A percentile compares a stretch with the other conserved stretches of the same genome.
These are phyloP conservation scores for Apiotrichum veenhuisii DNA, from an alignment of 1,284 basidiomycete genomes.

Conservation along the genomic window DNA sequence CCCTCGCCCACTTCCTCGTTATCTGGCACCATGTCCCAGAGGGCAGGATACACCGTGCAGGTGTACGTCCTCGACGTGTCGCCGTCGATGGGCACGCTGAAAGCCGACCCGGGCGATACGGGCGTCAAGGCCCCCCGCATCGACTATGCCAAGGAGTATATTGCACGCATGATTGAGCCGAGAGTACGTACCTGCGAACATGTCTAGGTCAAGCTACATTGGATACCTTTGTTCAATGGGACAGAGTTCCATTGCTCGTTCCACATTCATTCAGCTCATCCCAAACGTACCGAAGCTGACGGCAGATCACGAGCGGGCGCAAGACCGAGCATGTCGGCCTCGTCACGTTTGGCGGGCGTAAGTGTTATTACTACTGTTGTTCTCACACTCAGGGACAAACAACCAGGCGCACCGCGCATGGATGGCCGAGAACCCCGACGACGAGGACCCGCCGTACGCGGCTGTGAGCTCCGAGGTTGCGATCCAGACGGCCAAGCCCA, in stretches of 20 bases:
- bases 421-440: conserved; percentile 32
- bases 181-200: conserved; percentile 57
- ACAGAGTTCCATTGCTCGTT: no score
- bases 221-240: background rate
- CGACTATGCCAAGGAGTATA: conserved; percentile 75
- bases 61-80: conserved; percentile 79
- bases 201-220: background rate
- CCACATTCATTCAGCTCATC: no score
- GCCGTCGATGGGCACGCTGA: conserved; percentile 69
- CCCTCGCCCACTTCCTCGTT: no score
- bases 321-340: conserved; percentile 91
- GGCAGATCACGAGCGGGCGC: conserved; percentile 75
- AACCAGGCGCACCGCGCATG: conserved; percentile 61
- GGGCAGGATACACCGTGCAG: conserved; percentile 43
- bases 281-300: background rate
- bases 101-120: conserved; percentile 58
- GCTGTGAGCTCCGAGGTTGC: conserved; percentile 72
- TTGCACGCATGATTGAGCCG: conserved; percentile 81
- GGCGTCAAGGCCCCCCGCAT: conserved; percentile 68
- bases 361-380: conserved; percentile 12
- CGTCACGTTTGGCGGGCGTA: conserved; percentile 76
- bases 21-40: conserved; percentile 25
- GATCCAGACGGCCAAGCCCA: conserved; percentile 70
- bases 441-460: conserved; percentile 57
- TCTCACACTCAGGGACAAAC: conserved; percentile 58